These are phyloP conservation scores for Suillus luteus DNA, from an alignment of 768 basidiomycete species.

Conservation along the genomic window DNA sequence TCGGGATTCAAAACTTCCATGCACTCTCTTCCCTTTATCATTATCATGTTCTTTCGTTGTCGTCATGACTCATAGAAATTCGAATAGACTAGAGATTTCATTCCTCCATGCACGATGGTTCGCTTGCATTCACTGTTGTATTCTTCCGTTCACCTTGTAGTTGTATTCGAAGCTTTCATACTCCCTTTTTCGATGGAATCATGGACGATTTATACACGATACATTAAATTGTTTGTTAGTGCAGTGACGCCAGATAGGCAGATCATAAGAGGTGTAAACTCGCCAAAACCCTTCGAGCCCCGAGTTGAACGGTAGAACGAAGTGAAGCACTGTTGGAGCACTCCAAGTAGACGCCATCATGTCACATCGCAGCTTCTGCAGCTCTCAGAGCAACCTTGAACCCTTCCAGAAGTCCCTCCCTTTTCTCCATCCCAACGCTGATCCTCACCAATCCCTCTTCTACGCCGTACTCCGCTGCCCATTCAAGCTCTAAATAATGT, in stretches of 20 bases:
- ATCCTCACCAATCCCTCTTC: conserved; percentile 83
- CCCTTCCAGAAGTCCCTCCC: conserved; percentile 50
- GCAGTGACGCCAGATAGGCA: neutral
- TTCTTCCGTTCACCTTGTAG: neutral
- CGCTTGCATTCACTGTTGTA: neutral
- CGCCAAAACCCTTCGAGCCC: neutral
- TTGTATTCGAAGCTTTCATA: conserved; percentile 4
- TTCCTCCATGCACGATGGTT: conserved; percentile 12
- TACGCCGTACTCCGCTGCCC: conserved; percentile 88
- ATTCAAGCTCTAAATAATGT: conserved; percentile 86
- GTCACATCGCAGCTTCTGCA: conserved; percentile 53
- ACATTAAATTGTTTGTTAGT: neutral
- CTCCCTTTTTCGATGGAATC: neutral
- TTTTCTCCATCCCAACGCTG: conserved; percentile 89
- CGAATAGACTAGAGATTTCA: conserved; percentile 28
- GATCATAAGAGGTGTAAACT: neutral
- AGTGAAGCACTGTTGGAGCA: conserved; percentile 6
- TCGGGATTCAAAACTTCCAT: neutral
- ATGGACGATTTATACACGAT: neutral
- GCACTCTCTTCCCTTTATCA: conserved; percentile 4
- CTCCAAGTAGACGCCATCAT: neutral
- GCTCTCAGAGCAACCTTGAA: conserved; percentile 69
- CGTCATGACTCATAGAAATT: conserved; percentile 23
- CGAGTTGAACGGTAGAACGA: conserved; percentile 12
- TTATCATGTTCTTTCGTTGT: conserved; percentile 12